Evolutionary conservation across 441 rosid genomes (phyloP).

Genomic region (Mallotus repandus): DNA sequence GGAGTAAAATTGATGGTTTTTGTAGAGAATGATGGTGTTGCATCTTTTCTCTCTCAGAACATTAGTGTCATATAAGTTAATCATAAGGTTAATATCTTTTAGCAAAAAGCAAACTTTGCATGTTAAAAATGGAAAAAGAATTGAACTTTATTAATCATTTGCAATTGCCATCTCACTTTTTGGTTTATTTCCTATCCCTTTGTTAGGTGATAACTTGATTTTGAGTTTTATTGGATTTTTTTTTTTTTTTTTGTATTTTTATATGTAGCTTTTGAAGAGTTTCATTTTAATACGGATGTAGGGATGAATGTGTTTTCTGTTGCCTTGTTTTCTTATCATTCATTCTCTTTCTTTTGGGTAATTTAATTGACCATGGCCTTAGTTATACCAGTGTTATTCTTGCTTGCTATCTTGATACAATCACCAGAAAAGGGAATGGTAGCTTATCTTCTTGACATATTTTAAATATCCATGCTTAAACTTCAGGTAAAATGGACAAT

Average conservation of each 20-base stretch:
- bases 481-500: slow-evolving; percentile 56
- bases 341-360: background rate
- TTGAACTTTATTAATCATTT: background rate
- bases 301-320: background rate
- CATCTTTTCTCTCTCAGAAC: background rate
- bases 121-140: background rate
- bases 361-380: background rate
- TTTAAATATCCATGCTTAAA: background rate
- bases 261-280: background rate
- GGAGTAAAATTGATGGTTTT: background rate
- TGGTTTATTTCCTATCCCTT: background rate
- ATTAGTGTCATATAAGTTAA: background rate
- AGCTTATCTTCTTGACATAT: background rate
- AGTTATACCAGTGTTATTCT: background rate
- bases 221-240: background rate
- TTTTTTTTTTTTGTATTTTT: too few species aligned
- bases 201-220: background rate
- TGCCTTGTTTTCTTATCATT: background rate
- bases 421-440: background rate
- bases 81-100: background rate
- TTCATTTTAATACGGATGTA: background rate
- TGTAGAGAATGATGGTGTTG: background rate
- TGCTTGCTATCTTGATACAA: background rate
- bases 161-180: background rate
- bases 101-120: background rate